Base-by-base conservation (phyloP, 805 yeast genomes). In the Saccharomycopsis capsularis region DNA sequence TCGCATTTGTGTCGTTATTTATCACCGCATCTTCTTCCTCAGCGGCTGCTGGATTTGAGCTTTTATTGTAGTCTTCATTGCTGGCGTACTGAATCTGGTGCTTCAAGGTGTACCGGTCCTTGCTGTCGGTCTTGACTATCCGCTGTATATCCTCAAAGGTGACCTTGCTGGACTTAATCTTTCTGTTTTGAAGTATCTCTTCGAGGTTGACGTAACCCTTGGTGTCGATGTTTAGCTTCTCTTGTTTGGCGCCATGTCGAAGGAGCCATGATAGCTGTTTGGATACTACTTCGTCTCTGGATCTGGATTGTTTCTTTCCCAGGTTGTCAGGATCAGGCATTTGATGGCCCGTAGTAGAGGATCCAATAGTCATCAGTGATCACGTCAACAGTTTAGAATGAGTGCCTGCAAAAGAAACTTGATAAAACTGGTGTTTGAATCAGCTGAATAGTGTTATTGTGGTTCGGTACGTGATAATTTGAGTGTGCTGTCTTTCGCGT, bases 191-290 rank as follows among this genome's bases (percentile, higher is more conserved):
- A 11, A 91, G 66, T 1, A 93, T 53, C 4, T 72, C 77, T 0
- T 60, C 56, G 2, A 90, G 60, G 1, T 68, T 59, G 2, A 86
- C 74, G 64, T 74, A 89, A 0, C 99, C 99, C 24, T 76, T 66
- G 0, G 60, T 51, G 58, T 83, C 85, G 2, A 93, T 85, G 2
- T 67, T 55, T 13, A 93, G 63, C 0, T 75, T 72, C 57, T 87
- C 93, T 45, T 78, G 74, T 15, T 65, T 60, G 0, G 98, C 98
- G 3, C 85, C 87, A 60, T 91, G 99, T n/a, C 99, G 71, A 1
- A 91, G 73, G 1, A 93, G 68, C 56, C 83, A 81, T 4, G 95
- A 75, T 27, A 93, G 67, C 0, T 85, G 70, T 55, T 85, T 85
- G 4, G 96, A 87, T 16, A 89, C 79, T 35, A 64, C 67, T 4